Base-by-base conservation (phyloP, 2,329 filamentous ascomycete species). In the Aspergillus bombycis region DNA sequence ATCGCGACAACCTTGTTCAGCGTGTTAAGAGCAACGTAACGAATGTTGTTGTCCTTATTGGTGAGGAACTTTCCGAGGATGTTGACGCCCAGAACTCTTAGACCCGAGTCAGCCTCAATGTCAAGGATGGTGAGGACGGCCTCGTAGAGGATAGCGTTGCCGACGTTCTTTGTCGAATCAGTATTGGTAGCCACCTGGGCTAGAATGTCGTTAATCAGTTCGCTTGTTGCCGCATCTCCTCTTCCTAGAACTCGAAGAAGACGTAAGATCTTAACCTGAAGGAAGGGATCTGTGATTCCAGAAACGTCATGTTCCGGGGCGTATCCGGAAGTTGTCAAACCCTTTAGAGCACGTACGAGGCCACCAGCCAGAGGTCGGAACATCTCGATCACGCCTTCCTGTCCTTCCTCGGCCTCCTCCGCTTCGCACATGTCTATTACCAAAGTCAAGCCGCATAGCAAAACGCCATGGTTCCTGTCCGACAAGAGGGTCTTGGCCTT, bases 31-130 rank as follows among this genome's bases (percentile, higher is more conserved):
- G 95, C 95, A 58, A 99, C 95, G 75, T 99, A 99, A 78, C 95
- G 91, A 72, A 99, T 99, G 76, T 99, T 99, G 84, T 99, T 99
- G 80, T 99, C 95, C 71, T 94, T 90, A 82, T 99, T 99, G n/a
- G 94, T 90, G 66, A 99, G 81, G 81, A 99, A 99, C 77, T 98
- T 99, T 76, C 96, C 95, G 28, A 99, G 87, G 68, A 99, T 99
- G 76, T 99, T 99, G 71, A 99, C 95, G 73, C 95, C 95, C 30
- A 99, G 85, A 26, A 99, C 95, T 57, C 96, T 87, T 67, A 99
- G 82, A 41, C 95, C 94, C 11, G 95, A 97, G 75, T 99, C 96
- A 26, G 95, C 96, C 79, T 99, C 95, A 60, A 99, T 98, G 70
- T 99, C 95, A 56, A 99, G 88, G 69, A 99, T 99, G 0, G 95